Evolutionary conservation across 306 rosid genomes (phyloP).

Genomic region (Sechiopsis laciniata): DNA sequence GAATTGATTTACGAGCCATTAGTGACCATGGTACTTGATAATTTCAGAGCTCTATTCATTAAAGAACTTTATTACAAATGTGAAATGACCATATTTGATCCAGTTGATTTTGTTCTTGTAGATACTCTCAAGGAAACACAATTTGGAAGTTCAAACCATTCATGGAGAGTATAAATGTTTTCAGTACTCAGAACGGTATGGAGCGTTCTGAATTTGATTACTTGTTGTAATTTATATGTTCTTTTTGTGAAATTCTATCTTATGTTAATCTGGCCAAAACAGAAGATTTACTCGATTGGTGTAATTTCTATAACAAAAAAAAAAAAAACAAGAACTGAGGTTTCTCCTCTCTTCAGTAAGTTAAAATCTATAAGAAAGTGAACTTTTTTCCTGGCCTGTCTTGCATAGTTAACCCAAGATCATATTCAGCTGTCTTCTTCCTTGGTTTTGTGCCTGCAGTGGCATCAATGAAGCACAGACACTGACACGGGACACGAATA

Average conservation of each 20-base stretch:
- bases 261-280: no score
- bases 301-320: no score
- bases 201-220: conserved; percentile 20
- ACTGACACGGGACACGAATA: no score
- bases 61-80: neutral
- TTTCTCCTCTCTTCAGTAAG: no score
- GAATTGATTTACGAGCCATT: conserved; percentile 71
- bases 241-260: no score
- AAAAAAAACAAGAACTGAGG: no score
- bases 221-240: neutral
- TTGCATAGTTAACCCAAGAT: no score
- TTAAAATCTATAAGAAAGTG: no score
- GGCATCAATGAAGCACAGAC: no score
- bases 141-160: conserved; percentile 65
- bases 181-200: conserved; percentile 74
- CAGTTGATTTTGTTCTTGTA: conserved; percentile 28
- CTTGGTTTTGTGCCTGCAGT: no score
- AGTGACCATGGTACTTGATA: conserved; percentile 50
- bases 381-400: no score
- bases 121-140: conserved; percentile 69
- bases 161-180: conserved; percentile 88
- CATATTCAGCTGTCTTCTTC: no score
- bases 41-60: conserved; percentile 11
- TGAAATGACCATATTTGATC: neutral
- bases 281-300: neutral